These are phyloP conservation scores for Coffea humblotiana DNA, from an alignment of 305 asterid genomes.

Conservation along the genomic window DNA sequence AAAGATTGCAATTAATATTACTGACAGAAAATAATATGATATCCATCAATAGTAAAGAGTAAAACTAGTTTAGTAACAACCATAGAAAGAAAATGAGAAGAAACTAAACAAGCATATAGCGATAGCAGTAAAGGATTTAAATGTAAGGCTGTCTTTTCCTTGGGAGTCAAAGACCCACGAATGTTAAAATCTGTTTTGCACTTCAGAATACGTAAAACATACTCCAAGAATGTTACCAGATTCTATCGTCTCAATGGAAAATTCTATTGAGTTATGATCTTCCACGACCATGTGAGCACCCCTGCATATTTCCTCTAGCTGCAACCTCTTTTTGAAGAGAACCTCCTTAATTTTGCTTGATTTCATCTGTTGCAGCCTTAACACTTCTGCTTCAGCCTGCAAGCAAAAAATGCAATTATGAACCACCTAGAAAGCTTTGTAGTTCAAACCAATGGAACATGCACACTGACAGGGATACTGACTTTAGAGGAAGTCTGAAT, in stretches of 20 bases:
- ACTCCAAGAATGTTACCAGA: conserved; percentile 43
- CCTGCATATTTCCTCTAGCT: conserved; percentile 67
- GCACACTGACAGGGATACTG: not conserved
- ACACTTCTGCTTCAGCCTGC: conserved; percentile 81
- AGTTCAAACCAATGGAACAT: not conserved
- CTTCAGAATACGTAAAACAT: not conserved
- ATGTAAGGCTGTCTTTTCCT: not conserved
- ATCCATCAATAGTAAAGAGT: not conserved
- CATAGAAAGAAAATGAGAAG: not conserved
- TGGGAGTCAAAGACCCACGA: not conserved
- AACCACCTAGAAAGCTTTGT: not conserved
- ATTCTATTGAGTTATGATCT: conserved; percentile 40
- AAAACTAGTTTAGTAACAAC: not conserved
- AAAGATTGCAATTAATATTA: conserved; percentile 24
- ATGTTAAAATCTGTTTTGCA: not conserved
- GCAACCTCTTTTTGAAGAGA: conserved; percentile 57
- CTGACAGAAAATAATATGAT: not conserved
- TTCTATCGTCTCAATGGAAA: conserved; percentile 63
- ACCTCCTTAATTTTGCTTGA: conserved; percentile 77
- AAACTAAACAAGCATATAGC: not conserved
- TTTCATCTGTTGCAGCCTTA: conserved; percentile 70
- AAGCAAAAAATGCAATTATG: conserved; percentile 19
- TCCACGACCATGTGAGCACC: conserved; percentile 69
- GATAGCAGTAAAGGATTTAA: not conserved
- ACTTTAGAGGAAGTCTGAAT: conserved; percentile 1